phyloP scores from a whole-genome alignment of 805 yeast genomes.

The Monosporozyma aerobia region DNA sequence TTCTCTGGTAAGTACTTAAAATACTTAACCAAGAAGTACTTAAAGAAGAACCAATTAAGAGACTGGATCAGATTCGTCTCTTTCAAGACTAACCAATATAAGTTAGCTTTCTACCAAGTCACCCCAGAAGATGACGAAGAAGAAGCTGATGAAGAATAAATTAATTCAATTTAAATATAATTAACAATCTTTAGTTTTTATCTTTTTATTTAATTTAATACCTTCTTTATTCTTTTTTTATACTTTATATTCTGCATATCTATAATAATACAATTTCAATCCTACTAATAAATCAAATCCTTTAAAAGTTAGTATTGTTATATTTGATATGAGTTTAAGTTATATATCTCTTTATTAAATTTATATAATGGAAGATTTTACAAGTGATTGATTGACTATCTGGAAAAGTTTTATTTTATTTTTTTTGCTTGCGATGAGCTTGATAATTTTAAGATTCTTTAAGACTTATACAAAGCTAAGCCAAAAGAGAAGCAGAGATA shows the following conservation, averaged over 20 bases:
- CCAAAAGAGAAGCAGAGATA: neutral
- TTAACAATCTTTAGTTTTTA: neutral
- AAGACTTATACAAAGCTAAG: neutral
- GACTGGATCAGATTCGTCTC: slow-evolving; percentile 99
- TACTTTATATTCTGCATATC: neutral
- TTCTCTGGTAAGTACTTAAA: slow-evolving; percentile 99
- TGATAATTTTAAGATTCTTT: neutral
- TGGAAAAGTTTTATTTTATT: neutral
- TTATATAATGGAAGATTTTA: neutral
- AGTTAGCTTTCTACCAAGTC: slow-evolving; percentile 98
- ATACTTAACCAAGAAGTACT: slow-evolving; percentile 99
- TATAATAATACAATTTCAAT: neutral
- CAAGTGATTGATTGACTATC: neutral
- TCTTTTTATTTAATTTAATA: neutral
- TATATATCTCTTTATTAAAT: neutral
- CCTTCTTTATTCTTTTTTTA: neutral
- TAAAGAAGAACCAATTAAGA: slow-evolving; percentile 99
- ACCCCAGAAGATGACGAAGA: slow-evolving; percentile 92
- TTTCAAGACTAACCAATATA: slow-evolving; percentile 89
- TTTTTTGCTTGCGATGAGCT: neutral
- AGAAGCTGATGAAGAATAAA: slow-evolving; percentile 58
- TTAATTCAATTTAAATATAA: slow-evolving; percentile 12
- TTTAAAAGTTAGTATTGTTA: neutral
- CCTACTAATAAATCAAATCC: neutral
- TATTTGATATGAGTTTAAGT: neutral